A percentile compares a stretch with the other conserved stretches of the same genome.
These are phyloP conservation scores for Rhodotorula sp. DNA, from an alignment of 1,284 basidiomycete genomes.

Conservation along the genomic window DNA sequence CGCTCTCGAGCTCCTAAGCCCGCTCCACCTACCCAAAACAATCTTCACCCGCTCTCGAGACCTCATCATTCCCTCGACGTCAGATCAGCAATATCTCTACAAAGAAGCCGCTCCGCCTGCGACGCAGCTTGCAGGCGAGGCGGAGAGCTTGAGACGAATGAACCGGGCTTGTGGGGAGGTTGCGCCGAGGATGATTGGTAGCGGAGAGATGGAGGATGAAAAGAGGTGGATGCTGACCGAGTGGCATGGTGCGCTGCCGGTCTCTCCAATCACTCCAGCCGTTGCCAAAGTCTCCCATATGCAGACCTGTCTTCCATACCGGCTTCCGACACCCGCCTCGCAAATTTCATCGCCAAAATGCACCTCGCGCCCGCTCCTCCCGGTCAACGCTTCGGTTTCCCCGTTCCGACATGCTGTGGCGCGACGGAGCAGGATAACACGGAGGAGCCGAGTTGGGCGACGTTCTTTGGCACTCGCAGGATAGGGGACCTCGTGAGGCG, in stretches of 20 bases:
- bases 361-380: conserved; percentile 8
- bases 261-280: not conserved
- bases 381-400: conserved; percentile 10
- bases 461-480: conserved; percentile 12
- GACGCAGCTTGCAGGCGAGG: conserved; percentile 29
- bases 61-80: not conserved
- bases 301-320: conserved; percentile 2
- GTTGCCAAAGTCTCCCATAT: not conserved
- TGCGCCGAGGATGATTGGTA: conserved; percentile 13
- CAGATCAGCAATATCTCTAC: conserved; percentile 12
- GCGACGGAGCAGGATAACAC: conserved; percentile 24
- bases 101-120: not conserved
- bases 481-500: conserved; percentile 11
- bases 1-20: not conserved
- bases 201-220: not conserved
- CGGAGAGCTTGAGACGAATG: conserved; percentile 14
- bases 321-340: not conserved
- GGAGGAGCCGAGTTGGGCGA: conserved; percentile 14
- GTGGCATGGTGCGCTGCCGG: conserved; percentile 18
- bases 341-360: conserved; percentile 4
- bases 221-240: conserved; percentile 24
- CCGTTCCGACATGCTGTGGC: conserved; percentile 23
- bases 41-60: not conserved
- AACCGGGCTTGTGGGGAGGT: conserved; percentile 10
- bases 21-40: not conserved